Base-by-base conservation (phyloP, 129 eudicot genomes). In the Ambrosia artemisiifolia region DNA sequence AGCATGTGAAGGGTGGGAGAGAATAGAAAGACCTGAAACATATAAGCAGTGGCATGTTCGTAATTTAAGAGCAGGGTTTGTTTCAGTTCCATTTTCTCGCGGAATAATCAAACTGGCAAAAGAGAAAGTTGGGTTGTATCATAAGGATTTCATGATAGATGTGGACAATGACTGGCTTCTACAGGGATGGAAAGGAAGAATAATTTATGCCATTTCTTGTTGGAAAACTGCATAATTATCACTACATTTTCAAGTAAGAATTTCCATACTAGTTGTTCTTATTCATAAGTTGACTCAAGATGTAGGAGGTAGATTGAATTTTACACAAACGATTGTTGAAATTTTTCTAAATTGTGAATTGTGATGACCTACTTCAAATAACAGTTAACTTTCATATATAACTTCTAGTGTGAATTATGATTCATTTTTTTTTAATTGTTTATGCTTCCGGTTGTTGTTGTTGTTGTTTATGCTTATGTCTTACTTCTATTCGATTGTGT, bases 1-100 rank as follows among this genome's bases (percentile, higher is more conserved):
- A 48, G 95, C 95, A 5, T 91, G 97, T 56, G 97, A 91, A 57
- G 97, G 97, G 16, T 80, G 85, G 88, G 97, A 91, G 79, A 83
- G 95, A 55, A 79, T 85, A 7, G 95, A 88, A 66, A 85, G 90
- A 70, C 91, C 89, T 1, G 89, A 87, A 80, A 86, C 92, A 11
- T 87, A 87, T 32, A 90, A 83, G 84, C 96, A 90, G 81, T 90
- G 96, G 96, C 87, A 83, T 48, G 88, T 81, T 19, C 87, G 96
- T 8, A 69, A 72, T 68, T 16, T 80, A 53, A 85, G 78, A 75
- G 91, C 91, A 7, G 96, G 96, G 19, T 83, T 90, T 12, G 73
- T 40, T 66, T 92, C 84, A 16, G 48, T 84, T 33, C 86, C 92
- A 11, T 79, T 89, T 46, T 82, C 63, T 14, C 63, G 81, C 28